phyloP scores from a whole-genome alignment of 139 green algal genomes.

The Axilococcus clingmanii region DNA sequence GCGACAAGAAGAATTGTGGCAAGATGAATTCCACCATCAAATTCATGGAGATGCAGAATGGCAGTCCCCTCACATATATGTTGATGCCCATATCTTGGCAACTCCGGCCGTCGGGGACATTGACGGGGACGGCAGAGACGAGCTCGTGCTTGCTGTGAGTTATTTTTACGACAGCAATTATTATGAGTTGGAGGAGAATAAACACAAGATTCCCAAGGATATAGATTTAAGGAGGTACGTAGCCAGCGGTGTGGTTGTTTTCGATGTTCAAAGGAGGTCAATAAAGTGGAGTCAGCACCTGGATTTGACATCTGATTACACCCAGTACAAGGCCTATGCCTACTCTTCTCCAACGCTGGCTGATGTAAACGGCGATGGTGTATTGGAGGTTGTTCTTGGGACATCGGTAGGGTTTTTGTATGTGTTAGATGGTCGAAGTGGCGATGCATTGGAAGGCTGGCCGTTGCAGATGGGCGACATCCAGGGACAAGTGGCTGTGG shows the following conservation, averaged over 20 bases:
- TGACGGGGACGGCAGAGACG: slow-evolving; percentile 80
- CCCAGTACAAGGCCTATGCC: slow-evolving; percentile 67
- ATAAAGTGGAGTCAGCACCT: slow-evolving; percentile 85
- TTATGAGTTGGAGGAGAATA: slow-evolving; percentile 27
- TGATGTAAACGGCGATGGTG: slow-evolving; percentile 78
- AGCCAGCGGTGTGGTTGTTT: slow-evolving; percentile 71
- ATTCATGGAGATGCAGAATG: slow-evolving; percentile 1
- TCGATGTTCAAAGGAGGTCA: slow-evolving; percentile 56
- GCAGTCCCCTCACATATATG: slow-evolving; percentile 31
- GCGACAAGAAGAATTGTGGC: slow-evolving; percentile 20
- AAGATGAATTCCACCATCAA: slow-evolving; percentile 13
- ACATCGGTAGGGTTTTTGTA: slow-evolving; percentile 93
- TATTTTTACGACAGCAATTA: slow-evolving; percentile 83
- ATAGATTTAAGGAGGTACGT: slow-evolving; percentile 68
- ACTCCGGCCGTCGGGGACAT: slow-evolving; percentile 87
- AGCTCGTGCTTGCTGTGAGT: slow-evolving; percentile 80
- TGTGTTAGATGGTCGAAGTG: slow-evolving; percentile 60
- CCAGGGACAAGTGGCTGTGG: slow-evolving; percentile 79
- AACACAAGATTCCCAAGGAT: slow-evolving; percentile 38
- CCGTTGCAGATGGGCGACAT: slow-evolving; percentile 92
- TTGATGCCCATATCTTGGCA: slow-evolving; percentile 87
- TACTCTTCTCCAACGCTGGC: slow-evolving; percentile 73
- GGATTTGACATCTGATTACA: slow-evolving; percentile 84
- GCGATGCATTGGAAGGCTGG: slow-evolving; percentile 49
- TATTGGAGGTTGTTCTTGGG: slow-evolving; percentile 85